These are phyloP conservation scores for Penicillium turbatum DNA, from an alignment of 495 filamentous ascomycete genomes.

Conservation along the genomic window DNA sequence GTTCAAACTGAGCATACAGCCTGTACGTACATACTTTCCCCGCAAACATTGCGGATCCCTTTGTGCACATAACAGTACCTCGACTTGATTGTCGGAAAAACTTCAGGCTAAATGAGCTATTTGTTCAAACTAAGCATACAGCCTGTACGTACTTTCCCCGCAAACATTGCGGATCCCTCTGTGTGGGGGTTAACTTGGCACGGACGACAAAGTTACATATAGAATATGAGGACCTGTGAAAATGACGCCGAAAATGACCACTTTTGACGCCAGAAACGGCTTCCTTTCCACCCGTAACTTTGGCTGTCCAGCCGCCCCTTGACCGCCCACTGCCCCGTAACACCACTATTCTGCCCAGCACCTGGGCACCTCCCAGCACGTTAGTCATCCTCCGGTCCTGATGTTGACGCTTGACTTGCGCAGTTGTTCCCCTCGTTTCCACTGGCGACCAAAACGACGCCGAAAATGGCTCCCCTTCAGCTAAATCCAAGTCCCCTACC, in stretches of 20 bases:
- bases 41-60: conserved; percentile 12
- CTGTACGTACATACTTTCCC: conserved; percentile 17
- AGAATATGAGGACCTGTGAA: too few relatives aligned
- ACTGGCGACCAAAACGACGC: conserved; percentile 11
- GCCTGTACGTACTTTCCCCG: conserved; percentile 18
- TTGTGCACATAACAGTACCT: not conserved
- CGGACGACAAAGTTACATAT: not conserved
- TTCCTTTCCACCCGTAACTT: too few relatives aligned
- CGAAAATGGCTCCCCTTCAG: conserved; percentile 13
- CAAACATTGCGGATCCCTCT: conserved; percentile 10
- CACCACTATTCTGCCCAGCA: conserved; percentile 14
- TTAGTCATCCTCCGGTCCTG: conserved; percentile 10
- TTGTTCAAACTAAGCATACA: conserved; percentile 2
- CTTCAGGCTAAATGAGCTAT: conserved; percentile 18
- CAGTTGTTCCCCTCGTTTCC: conserved; percentile 4
- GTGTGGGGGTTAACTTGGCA: conserved; percentile 12
- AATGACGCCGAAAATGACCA: too few relatives aligned
- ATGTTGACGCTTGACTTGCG: conserved; percentile 11
- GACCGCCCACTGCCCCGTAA: conserved; percentile 6
- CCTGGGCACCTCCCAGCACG: not conserved
- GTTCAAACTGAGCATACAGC: conserved; percentile 6
- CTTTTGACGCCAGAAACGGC: too few relatives aligned
- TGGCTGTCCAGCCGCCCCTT: conserved; percentile 6
- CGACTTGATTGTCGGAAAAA: not conserved
- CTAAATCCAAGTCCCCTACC: not conserved